Evolutionary conservation across 202 grass and related monocot species (phyloP), one percentile per base, ranked within the genome.

Genomic region (Musa balbisiana): DNA sequence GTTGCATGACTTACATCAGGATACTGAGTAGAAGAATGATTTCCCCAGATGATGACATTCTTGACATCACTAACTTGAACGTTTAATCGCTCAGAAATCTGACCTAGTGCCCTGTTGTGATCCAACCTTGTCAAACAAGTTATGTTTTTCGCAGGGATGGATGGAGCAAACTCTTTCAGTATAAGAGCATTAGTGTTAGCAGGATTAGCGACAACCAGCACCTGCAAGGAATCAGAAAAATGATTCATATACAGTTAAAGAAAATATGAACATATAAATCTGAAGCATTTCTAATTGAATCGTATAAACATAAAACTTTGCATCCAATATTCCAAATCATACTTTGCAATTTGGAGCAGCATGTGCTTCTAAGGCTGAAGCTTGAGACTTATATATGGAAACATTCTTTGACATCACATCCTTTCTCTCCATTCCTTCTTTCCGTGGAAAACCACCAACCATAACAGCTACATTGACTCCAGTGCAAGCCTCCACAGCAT

Each of bases 391-490:
- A 72, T 99, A 99, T 76, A 99, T 92, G 62, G 91, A 99, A 73
- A 99, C 95, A 87, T 99, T 99, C 78, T 99, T 95, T 0, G 91
- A 87, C 91, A 99, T 95, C 65, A 95, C 87, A 90, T 95, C 89
- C 76, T 99, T 95, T 72, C 91, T 90, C 62, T 95, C 89, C 91
- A 99, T 99, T 69, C 95, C 94, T 79, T 99, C 96, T 83, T 95
- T 99, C 89, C 85, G 92, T 17, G 91, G 91, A 70, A 95, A 95
- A 67, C 96, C 96, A 84, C 91, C 96, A 84, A 99, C 91, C 91
- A 99, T 95, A 75, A 99, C 89, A 2, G 96, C 91, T 53, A 99
- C 77, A 69, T 81, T 95, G 68, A 99, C 89, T n/a, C 91, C 96
- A 82, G 91, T 92, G 87, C 96, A 99, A 60, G 96, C 96, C 87